A percentile compares a stretch with the other conserved stretches of the same genome.
These are phyloP conservation scores for Aspergillus sp. DNA, from an alignment of 2,329 filamentous ascomycete genomes.

Conservation along the genomic window DNA sequence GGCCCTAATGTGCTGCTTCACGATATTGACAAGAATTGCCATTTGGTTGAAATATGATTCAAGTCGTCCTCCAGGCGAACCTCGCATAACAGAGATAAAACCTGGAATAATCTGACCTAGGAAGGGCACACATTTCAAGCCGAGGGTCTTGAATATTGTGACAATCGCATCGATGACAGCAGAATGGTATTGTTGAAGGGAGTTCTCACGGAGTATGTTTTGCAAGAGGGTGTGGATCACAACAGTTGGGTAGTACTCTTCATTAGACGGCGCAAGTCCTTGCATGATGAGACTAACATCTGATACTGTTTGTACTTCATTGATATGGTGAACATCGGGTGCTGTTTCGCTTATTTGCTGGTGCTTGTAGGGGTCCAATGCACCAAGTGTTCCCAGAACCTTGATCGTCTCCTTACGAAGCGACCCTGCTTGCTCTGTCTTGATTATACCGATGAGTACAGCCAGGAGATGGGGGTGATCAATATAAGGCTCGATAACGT, in stretches of 20 bases:
- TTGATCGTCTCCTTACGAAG: constrained; percentile 94
- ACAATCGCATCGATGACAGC: constrained; percentile 96
- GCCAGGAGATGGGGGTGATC: constrained; percentile 94
- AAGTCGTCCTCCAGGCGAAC: constrained; percentile 72
- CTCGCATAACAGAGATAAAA: constrained; percentile 84
- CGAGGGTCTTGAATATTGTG: constrained; percentile 96
- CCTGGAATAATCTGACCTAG: constrained; percentile 91
- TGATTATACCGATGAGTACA: constrained; percentile 89
- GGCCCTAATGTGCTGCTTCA: constrained; percentile 91
- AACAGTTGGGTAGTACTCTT: constrained; percentile 97
- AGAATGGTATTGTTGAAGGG: constrained; percentile 85
- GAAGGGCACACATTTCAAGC: constrained; percentile 93
- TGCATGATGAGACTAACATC: constrained; percentile 99
- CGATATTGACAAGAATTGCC: constrained; percentile 87
- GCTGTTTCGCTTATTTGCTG: constrained; percentile 87
- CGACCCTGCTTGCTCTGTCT: constrained; percentile 82
- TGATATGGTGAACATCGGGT: constrained; percentile 73
- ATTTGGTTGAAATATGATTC: constrained; percentile 98
- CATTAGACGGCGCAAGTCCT: constrained; percentile 90
- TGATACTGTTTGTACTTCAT: constrained; percentile 69
- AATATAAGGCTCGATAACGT: constrained; percentile 93
- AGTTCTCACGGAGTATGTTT: constrained; percentile 82
- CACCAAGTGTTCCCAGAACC: constrained; percentile 90
- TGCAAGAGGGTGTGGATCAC: constrained; percentile 94
- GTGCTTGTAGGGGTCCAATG: constrained; percentile 93